Conservation (phyloP, 129 eudicot species). For the Mikania micrantha region DNA sequence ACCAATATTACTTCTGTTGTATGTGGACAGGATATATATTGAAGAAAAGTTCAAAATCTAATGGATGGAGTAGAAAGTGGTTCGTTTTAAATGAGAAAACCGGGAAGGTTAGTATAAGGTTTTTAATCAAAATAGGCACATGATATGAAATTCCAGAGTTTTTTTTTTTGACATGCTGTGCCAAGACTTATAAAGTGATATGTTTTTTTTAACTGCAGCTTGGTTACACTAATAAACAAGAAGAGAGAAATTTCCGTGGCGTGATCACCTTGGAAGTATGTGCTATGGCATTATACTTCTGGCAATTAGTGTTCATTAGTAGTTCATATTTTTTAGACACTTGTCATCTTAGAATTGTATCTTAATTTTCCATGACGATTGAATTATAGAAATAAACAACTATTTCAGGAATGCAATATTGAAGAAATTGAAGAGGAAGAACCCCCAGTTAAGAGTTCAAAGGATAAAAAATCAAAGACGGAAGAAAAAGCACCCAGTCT, state of each 20-base stretch:
- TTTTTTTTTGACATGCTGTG: not conserved
- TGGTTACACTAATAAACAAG: constrained; percentile 95
- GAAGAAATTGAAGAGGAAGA: constrained; percentile 94
- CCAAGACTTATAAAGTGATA: too few species aligned
- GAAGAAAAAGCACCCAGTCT: constrained; percentile 68
- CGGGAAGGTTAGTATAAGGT: constrained; percentile 70
- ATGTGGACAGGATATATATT: constrained; percentile 60
- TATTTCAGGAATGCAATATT: constrained; percentile 70
- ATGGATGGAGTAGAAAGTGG: constrained; percentile 93
- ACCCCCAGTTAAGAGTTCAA: constrained; percentile 82
- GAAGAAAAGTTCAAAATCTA: constrained; percentile 82
- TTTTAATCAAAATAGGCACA: not conserved
- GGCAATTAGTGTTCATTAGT: not conserved
- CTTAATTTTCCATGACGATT: not conserved
- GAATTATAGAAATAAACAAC: not conserved
- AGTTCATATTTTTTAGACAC: not conserved
- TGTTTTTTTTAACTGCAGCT: constrained; percentile 58
- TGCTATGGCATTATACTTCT: not conserved
- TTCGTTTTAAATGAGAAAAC: constrained; percentile 93
- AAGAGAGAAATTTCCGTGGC: constrained; percentile 89
- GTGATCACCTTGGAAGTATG: constrained; percentile 91
- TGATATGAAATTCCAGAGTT: not conserved
- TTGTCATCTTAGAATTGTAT: not conserved
- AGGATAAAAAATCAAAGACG: constrained; percentile 89
- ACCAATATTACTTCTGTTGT: not conserved